Base-by-base conservation (phyloP, 257 asterid species). In the Forsythia viridissima region DNA sequence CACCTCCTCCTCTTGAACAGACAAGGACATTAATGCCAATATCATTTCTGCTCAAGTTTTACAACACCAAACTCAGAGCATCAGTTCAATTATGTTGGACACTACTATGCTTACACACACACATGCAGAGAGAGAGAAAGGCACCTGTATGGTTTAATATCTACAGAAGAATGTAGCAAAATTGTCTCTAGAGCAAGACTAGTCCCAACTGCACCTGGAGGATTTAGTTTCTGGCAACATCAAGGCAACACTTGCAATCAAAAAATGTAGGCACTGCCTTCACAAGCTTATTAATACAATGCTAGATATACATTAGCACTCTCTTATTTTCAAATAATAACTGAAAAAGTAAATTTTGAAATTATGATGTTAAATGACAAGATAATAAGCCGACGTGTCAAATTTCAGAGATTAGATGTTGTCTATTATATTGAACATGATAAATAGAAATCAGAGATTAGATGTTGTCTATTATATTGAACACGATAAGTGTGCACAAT, bases 1-100 rank as follows among this genome's bases (percentile, higher is more conserved):
- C 99, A 34, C 99, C 99, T 1, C 99, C 99, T 78, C 98, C 99
- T 91, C 98, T 88, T 78, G 97, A 95, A 87, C 99, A 95, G 84
- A 95, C 91, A 74, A 95, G 98, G 76, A 93, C 83, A 18, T 81
- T 89, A 21, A 79, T 80, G 77, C 91, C 89, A 37, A 68, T 70
- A 79, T 88, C 92, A 85, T 86, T 83, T 82, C 98, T 93, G 92
- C 76, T 76, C 68, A 67, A 77, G 68, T 63, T 46, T 46, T 61
- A 69, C 39, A 52, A 77, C 37, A 36, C 61, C 68, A 83, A 24
- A 21, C 61, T 78, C 24, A 73, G 80, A 30, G 57, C 55, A 70
- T 30, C 44, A 70, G 80, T 77, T 74, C 34, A 76, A 76, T 70
- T 71, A 72, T 3, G 40, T 38, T 4, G 39, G 36, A 77, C 43